Evolutionary conservation across 495 filamentous ascomycete genomes (phyloP).

Genomic region (Letharia lupina): DNA sequence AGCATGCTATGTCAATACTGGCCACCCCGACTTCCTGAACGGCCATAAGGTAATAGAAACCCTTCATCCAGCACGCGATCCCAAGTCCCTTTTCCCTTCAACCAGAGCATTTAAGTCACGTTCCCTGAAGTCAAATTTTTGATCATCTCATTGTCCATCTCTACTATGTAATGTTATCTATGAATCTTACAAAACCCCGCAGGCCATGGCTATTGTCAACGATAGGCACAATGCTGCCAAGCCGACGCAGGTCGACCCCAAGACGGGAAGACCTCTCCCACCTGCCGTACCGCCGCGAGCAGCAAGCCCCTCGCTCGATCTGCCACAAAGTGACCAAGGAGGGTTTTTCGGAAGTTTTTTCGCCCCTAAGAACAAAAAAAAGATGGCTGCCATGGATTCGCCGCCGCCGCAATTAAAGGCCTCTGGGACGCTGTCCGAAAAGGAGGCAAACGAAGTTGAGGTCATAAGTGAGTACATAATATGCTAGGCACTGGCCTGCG

Average conservation of each 20-base stretch:
- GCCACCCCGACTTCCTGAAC: conserved; percentile 96
- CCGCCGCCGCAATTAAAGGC: conserved; percentile 91
- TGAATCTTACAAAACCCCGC: conserved; percentile 5
- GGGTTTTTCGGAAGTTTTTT: conserved; percentile 98
- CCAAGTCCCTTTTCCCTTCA: neutral
- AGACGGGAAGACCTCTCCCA: conserved; percentile 92
- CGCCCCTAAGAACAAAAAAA: conserved; percentile 98
- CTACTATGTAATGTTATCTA: neutral
- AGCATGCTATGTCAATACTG: conserved; percentile 95
- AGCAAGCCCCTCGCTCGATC: conserved; percentile 54
- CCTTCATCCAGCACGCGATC: neutral
- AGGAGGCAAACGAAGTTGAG: conserved; percentile 91
- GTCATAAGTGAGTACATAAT: conserved; percentile 77
- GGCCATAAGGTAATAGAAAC: conserved; percentile 62
- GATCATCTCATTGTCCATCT: neutral
- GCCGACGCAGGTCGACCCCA: conserved; percentile 95
- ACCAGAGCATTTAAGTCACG: too few relatives aligned
- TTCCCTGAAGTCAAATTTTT: neutral
- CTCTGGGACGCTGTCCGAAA: conserved; percentile 81
- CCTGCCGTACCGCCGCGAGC: conserved; percentile 54
- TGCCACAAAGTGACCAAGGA: conserved; percentile 47
- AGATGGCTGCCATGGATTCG: conserved; percentile 97
- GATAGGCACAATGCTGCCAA: conserved; percentile 59
- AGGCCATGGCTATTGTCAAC: conserved; percentile 96
- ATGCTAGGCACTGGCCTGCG: conserved; percentile 15